Base-by-base conservation (phyloP, 192 early-diverging fungal species). In the Physocladia obscura region DNA sequence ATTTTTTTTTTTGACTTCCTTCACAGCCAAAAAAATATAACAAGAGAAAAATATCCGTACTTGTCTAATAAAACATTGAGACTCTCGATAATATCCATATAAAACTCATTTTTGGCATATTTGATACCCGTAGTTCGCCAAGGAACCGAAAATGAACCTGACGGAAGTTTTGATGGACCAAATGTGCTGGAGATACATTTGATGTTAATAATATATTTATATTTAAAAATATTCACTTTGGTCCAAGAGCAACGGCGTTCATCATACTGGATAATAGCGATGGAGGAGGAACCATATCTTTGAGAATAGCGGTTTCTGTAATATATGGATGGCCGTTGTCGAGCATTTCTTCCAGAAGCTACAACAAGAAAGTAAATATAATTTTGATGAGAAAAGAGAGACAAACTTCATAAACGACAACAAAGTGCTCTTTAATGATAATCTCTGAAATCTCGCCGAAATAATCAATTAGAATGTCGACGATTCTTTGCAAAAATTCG, bases 281-380 rank as follows among this genome's bases (percentile, higher is more conserved):
- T 19, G 96, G 93, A 29, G 93, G 89, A 13, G 92, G 90, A 11
- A 98, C 89, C 60, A 95, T 81, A 3, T 93, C 90, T 49, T 90
- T 89, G 35, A 98, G 78, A 13, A 94, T 89, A 54, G 87, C 85
- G 1, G 88, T 87, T 70, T 96, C 93, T 0, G 94, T 98, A 31
- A 93, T 94, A 55, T 94, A 80, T 19, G 92, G 92, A 49, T 81
- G 87, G 26, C 93, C 94, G 78, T 94, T 88, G 75, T 98, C 96
- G 48, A 98, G 84, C 88, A 94, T 91, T 75, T 98, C 96, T 52
- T 95, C 92, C 63, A 98, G 81, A 35, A 98, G 78, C n/a, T n/a
- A n/a, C n/a, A n/a, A n/a, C n/a, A n/a, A n/a, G 85, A 92, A 74
- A 15, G 40, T 36, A 69, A 69, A 44, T 3, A 50, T 21, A 69